Conservation (phyloP, 768 basidiomycete species). For the Boletellus ananas region DNA sequence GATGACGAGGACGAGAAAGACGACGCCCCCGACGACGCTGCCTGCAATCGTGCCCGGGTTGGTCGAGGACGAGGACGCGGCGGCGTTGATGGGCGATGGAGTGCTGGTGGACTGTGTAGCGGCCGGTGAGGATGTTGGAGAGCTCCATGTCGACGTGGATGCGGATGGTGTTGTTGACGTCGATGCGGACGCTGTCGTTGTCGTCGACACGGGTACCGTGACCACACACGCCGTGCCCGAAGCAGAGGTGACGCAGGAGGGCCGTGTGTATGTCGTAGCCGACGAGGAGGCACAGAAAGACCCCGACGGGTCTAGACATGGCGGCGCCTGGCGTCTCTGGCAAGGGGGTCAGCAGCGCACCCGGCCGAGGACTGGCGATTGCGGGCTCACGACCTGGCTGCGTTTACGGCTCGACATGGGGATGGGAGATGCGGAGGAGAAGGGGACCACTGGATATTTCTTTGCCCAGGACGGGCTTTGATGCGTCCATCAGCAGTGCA, state of each 20-base stretch:
- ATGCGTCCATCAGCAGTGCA: constrained; percentile 13
- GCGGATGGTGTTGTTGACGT: too few species aligned
- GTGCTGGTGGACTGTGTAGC: neutral
- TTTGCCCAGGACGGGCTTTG: neutral
- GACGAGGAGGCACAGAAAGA: neutral
- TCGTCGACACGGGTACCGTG: too few species aligned
- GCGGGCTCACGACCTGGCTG: constrained; percentile 1
- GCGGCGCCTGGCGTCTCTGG: constrained; percentile 1
- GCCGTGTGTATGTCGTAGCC: neutral
- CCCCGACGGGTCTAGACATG: neutral
- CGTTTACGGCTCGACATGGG: constrained; percentile 1
- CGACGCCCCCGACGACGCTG: constrained; percentile 46
- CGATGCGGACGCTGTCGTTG: too few species aligned
- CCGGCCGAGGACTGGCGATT: neutral
- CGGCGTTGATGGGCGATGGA: constrained; percentile 1
- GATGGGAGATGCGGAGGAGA: neutral
- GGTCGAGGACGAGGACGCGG: constrained; percentile 13
- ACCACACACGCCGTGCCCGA: too few species aligned
- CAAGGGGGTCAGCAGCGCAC: constrained; percentile 2
- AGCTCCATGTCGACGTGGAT: too few species aligned
- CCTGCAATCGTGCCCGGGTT: constrained; percentile 50
- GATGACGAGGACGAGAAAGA: constrained; percentile 35
- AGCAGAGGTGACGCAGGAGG: neutral
- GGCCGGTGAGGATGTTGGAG: neutral
- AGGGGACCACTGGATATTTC: neutral